Evolutionary conservation across 768 basidiomycete genomes (phyloP).

Genomic region (Leccinum obscurum): DNA sequence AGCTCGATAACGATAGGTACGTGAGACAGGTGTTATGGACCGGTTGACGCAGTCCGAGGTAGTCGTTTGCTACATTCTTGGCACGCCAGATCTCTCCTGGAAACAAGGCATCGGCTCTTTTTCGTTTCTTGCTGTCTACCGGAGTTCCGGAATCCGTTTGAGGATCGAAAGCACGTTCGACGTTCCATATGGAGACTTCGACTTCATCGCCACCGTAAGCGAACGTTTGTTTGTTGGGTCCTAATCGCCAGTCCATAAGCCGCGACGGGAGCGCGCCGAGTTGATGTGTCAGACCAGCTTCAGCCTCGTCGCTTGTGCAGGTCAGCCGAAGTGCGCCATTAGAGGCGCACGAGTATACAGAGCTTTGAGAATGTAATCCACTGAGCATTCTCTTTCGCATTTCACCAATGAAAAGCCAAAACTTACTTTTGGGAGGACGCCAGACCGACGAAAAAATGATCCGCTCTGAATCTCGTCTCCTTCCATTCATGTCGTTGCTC

Average conservation of each 20-base stretch:
- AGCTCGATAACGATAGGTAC: slow-evolving; percentile 46
- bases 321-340: slow-evolving; percentile 69
- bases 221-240: slow-evolving; percentile 54
- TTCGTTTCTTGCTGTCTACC: slow-evolving; percentile 43
- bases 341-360: slow-evolving; percentile 69
- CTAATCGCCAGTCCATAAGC: slow-evolving; percentile 66
- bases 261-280: slow-evolving; percentile 61
- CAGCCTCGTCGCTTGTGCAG: slow-evolving; percentile 28
- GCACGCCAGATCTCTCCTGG: slow-evolving; percentile 83
- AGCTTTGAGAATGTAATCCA: slow-evolving; percentile 19
- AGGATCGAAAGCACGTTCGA: slow-evolving; percentile 52
- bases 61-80: slow-evolving; percentile 82
- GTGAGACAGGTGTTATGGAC: slow-evolving; percentile 71
- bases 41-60: slow-evolving; percentile 72
- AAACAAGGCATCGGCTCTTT: slow-evolving; percentile 59
- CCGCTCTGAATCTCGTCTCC: slow-evolving; percentile 56
- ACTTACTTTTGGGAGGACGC: slow-evolving; percentile 49
- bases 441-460: slow-evolving; percentile 64
- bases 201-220: slow-evolving; percentile 87
- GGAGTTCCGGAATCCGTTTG: slow-evolving; percentile 19
- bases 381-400: slow-evolving; percentile 3
- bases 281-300: slow-evolving; percentile 18
- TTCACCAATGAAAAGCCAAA: slow-evolving; percentile 1
- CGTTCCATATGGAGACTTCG: slow-evolving; percentile 79
- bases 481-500: slow-evolving; percentile 54